Evolutionary conservation across 73 alveolate species (phyloP).

Genomic region (Effrenium voratum): DNA sequence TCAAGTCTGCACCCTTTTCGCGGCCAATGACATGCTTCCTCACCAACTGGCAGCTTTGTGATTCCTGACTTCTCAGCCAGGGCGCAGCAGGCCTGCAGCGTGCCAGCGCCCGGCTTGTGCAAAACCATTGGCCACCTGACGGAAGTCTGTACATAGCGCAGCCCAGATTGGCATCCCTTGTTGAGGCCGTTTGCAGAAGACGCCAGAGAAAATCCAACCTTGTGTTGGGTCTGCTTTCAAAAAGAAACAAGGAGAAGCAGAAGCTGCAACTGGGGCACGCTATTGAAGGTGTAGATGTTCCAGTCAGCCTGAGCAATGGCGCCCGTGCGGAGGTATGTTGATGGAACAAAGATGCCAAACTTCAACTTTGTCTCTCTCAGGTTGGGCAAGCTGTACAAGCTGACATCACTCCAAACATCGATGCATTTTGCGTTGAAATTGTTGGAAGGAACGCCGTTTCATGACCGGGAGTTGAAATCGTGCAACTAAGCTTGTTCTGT

Average conservation of each 20-base stretch:
- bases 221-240: not conserved
- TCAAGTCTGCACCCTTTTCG: too few species aligned
- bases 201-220: not conserved
- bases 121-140: not conserved
- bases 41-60: too few species aligned
- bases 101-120: not conserved
- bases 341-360: too few species aligned
- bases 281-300: conserved; percentile 47
- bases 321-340: not conserved
- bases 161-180: not conserved
- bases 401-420: too few species aligned
- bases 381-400: not conserved
- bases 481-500: too few species aligned
- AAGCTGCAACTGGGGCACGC: not conserved
- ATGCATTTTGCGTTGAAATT: too few species aligned
- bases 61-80: too few species aligned
- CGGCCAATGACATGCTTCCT: too few species aligned
- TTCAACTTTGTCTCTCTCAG: not conserved
- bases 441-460: too few species aligned
- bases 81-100: not conserved
- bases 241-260: not conserved
- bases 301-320: not conserved
- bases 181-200: not conserved
- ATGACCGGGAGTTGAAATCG: too few species aligned
- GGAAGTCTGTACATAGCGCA: not conserved